phyloP scores from a whole-genome alignment of 1,139 yeast species.

The Geotrichum candidum region DNA sequence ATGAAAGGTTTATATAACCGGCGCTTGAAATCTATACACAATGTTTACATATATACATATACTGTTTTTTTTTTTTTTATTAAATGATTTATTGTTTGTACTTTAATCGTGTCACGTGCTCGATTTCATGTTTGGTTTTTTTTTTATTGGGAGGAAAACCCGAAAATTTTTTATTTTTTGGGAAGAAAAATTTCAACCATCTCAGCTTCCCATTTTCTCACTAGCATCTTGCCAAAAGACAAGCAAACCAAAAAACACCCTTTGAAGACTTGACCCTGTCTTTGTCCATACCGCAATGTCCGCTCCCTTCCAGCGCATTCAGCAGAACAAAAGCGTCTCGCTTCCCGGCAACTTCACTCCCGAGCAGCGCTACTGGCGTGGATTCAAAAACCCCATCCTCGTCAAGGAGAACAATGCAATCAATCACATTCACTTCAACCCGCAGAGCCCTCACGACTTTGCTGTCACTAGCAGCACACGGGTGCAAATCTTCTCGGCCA shows the following conservation, averaged over 20 bases:
- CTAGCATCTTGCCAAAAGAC: not conserved
- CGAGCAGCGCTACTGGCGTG: constrained; percentile 92
- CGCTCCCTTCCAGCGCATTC: constrained; percentile 62
- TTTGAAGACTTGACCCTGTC: not conserved
- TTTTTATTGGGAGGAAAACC: constrained; percentile 3
- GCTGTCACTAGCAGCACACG: constrained; percentile 91
- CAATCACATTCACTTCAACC: constrained; percentile 81
- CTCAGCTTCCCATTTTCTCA: not conserved
- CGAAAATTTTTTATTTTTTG: constrained; percentile 1
- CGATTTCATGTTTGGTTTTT: not conserved
- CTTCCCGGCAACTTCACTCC: constrained; percentile 83
- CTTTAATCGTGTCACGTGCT: not conserved
- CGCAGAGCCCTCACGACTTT: constrained; percentile 81
- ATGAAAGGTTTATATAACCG: not conserved
- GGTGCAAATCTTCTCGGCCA: constrained; percentile 85
- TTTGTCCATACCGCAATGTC: constrained; percentile 50
- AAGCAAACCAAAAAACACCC: not conserved
- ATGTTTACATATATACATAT: not conserved
- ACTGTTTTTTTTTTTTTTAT: not conserved
- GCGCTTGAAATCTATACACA: not conserved
- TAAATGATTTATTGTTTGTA: not conserved
- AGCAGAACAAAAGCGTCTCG: constrained; percentile 66
- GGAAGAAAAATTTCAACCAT: not conserved
- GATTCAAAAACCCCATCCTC: constrained; percentile 73
- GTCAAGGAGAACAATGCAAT: constrained; percentile 93